Percentiles rank a stretch among this genome's conserved stretches.
Evolutionary conservation across 352 stramenopile species (phyloP).

Genomic region (Phytophthora hybrid): DNA sequence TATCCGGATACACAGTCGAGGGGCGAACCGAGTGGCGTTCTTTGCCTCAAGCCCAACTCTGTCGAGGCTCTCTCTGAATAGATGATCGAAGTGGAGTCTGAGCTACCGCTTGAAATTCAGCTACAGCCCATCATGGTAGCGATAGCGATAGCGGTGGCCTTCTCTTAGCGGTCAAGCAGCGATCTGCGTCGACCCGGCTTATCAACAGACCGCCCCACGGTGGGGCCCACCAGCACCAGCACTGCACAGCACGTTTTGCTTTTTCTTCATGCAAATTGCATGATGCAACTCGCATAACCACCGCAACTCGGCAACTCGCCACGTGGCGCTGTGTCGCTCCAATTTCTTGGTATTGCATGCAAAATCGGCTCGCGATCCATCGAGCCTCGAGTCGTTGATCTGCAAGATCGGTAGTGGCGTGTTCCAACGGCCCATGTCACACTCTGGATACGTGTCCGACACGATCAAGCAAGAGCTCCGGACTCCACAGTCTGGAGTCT

Average conservation of each 20-base stretch:
- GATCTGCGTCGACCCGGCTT: constrained; percentile 62
- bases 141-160: constrained; percentile 41
- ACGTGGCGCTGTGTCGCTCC: constrained; percentile 63
- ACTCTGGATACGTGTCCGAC: constrained; percentile 69
- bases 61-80: constrained; percentile 16
- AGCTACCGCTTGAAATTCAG: constrained; percentile 27
- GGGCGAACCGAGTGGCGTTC: constrained; percentile 48
- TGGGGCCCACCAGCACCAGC: too few relatives aligned
- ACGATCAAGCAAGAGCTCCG: constrained; percentile 68
- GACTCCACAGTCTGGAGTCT: constrained; percentile 57
- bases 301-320: too few relatives aligned
- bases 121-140: constrained; percentile 64
- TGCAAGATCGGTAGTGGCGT: constrained; percentile 71
- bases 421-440: constrained; percentile 79
- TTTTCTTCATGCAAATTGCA: too few relatives aligned
- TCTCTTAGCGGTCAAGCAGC: constrained; percentile 52
- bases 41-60: constrained; percentile 44
- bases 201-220: too few relatives aligned
- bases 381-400: constrained; percentile 75
- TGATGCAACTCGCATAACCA: too few relatives aligned
- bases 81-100: constrained; percentile 29
- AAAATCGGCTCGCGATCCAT: constrained; percentile 71
- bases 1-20: too few relatives aligned
- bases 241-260: too few relatives aligned
- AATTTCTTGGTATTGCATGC: constrained; percentile 56